Percentiles rank a stretch among this genome's conserved stretches.
These are phyloP conservation scores for Bolboschoenoplectus hybrid DNA, from an alignment of 202 grass and related monocot species.

Conservation along the genomic window DNA sequence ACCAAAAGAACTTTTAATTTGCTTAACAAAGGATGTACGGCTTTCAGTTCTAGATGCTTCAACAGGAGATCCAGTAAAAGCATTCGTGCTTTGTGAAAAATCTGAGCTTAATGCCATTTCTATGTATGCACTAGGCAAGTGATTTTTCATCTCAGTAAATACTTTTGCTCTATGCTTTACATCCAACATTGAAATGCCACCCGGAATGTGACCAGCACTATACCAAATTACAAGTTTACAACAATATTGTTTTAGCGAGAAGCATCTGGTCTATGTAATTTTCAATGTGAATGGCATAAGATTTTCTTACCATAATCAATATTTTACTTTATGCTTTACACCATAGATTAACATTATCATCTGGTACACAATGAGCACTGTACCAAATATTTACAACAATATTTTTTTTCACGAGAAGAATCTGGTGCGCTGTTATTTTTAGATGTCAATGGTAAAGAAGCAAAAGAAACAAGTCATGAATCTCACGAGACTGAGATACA, in stretches of 20 bases:
- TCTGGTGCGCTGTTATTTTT: slow-evolving; percentile 41
- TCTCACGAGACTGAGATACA: slow-evolving; percentile 46
- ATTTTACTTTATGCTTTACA: slow-evolving; percentile 6
- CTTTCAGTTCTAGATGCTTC: slow-evolving; percentile 58
- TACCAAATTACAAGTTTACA: neutral
- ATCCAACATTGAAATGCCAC: neutral
- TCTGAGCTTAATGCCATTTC: slow-evolving; percentile 59
- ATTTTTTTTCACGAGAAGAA: neutral
- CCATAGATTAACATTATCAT: neutral
- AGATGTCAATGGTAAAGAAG: slow-evolving; percentile 53
- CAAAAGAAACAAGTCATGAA: slow-evolving; percentile 43
- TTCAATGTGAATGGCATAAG: neutral
- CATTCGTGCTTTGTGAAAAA: slow-evolving; percentile 59
- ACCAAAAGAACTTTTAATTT: slow-evolving; percentile 58
- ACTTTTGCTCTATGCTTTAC: neutral
- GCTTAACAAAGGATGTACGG: slow-evolving; percentile 67
- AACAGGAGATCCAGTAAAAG: slow-evolving; percentile 58
- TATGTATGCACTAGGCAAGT: slow-evolving; percentile 96
- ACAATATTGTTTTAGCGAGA: neutral
- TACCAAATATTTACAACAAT: slow-evolving; percentile 5
- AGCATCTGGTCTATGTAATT: slow-evolving; percentile 13
- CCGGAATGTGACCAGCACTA: neutral
- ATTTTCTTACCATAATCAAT: neutral
- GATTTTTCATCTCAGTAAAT: slow-evolving; percentile 31
- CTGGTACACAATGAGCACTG: neutral